Evolutionary conservation across 2,329 filamentous ascomycete genomes (phyloP), one percentile per base, ranked within the genome.

Genomic region (Raffaelea deltoideospora): DNA sequence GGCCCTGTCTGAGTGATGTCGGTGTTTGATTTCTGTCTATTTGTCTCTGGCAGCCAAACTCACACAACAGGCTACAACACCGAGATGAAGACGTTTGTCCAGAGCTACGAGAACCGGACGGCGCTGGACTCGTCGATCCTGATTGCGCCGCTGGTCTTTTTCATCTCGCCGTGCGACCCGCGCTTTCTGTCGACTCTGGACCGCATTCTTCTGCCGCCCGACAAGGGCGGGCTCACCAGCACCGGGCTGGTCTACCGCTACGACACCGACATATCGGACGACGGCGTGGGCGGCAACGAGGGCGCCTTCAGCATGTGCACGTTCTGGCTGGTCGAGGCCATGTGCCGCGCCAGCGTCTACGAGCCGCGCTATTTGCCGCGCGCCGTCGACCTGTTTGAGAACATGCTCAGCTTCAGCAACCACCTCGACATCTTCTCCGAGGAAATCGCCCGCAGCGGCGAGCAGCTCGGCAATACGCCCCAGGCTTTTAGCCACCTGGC

Each of bases 231-330:
- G 0, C 57, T 87, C 34, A 85, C 79, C 2, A 80, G 73, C 48
- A 79, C 80, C 0, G 79, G 79, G 0, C 64, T 86, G 20, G 80
- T 86, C 3, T 84, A 80, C 50, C 69, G 81, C 31, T 86, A 86
- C 52, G 72, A 86, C 46, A 79, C 76, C 1, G 61, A 74, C 6
- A 58, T 73, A 20, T 72, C 76, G 3, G 70, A 83, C 37, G 80
- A 86, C 48, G 79, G 79, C 22, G 77, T 86, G 9, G 78, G 79
- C 27, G 80, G 80, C 15, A 65, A 69, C 35, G 80, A 86, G 55
- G 81, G 81, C 18, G 79, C 79, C 17, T 86, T 86, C 51, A 76
- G 69, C 49, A 85, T 86, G 79, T 84, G 79, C 50, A 86, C 79
- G 1, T 86, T 86, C 53, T 86, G 81, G 81, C 69, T 85, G 1